Evolutionary conservation across 2,329 filamentous ascomycete species (phyloP), one percentile per base, ranked within the genome.

Genomic region (Nigrospora osmanthi): DNA sequence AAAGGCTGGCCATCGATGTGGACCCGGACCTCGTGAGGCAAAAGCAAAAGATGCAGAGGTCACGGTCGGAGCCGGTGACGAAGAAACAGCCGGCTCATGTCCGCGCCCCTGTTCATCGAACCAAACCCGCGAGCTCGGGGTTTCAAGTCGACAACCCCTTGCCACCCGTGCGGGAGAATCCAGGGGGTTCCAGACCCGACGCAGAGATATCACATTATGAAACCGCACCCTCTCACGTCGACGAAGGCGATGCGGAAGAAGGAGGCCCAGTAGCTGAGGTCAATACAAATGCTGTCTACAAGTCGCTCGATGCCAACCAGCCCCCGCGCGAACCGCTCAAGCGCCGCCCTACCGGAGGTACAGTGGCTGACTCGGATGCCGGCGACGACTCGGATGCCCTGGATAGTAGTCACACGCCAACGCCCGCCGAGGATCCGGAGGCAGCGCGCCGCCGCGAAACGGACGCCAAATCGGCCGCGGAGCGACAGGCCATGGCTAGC

Each of bases 321-420:
- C 43, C 41, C 2, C 42, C 53, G 14, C 50, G 56, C 16, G 58
- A 61, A 35, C 49, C 57, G 0, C 45, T 68, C 1, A 55, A 55
- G 38, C 58, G 67, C 7, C 59, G 66, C 16, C 53, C 58, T 2
- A 67, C 55, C 2, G 58, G 49, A 41, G 58, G 63, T 48, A 66
- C 69, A 46, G 56, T 71, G 12, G 65, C 63, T n/a, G 68, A 68
- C 51, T 75, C 72, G 3, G 68, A 72, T 40, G 65, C 49, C 9
- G 56, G 54, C 13, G 58, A 58, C 32, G 58, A 62, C 7, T 59
- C 52, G 35, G 49, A 57, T 49, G 47, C 47, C n/a, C 44, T 51
- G 3, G 38, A 45, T 19, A 37, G 31, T 31, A 35, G 40, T 17
- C 31, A 34, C 4, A 46, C 46, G 41, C 48, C 47, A 42, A 17